Evolutionary conservation across 805 yeast genomes (phyloP).

Genomic region (Yamadazyma paraphyllophila): DNA sequence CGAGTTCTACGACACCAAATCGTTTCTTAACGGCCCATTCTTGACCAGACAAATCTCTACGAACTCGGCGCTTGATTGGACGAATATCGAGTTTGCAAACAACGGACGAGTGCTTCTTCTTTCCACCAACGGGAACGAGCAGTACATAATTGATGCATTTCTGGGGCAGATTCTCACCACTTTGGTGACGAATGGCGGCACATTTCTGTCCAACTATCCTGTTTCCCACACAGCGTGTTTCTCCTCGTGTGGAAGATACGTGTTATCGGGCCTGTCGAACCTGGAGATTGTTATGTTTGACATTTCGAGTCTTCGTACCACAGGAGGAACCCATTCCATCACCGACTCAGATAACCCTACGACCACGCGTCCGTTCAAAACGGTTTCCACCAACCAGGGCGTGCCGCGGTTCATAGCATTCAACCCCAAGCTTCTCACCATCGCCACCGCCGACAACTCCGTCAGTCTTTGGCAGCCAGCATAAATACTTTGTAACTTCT

Average conservation of each 20-base stretch:
- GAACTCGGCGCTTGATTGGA: constrained; percentile 40
- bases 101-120: constrained; percentile 66
- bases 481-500: too few relatives aligned
- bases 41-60: constrained; percentile 20
- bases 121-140: constrained; percentile 51
- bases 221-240: constrained; percentile 33
- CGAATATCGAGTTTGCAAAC: constrained; percentile 74
- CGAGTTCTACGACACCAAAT: constrained; percentile 60
- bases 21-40: constrained; percentile 59
- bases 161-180: constrained; percentile 6
- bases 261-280: constrained; percentile 29
- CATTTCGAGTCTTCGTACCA: constrained; percentile 21
- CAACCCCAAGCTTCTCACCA: constrained; percentile 57
- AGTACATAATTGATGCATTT: constrained; percentile 65
- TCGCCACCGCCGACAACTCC: constrained; percentile 62
- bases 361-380: constrained; percentile 22
- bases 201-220: constrained; percentile 25
- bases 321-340: constrained; percentile 19
- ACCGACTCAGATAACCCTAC: constrained; percentile 18
- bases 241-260: constrained; percentile 41
- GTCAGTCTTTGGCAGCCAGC: constrained; percentile 39
- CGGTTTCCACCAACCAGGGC: constrained; percentile 23
- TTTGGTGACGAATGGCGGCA: not conserved
- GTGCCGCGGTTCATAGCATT: constrained; percentile 52
- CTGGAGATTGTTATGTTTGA: constrained; percentile 30